These are phyloP conservation scores for barrel medic (Medicago truncatula) DNA, from an alignment of 306 rosid species.

Conservation along the genomic window MtrunA17r5.0-ANR NC_053045.1:15535501-15536000, in stretches of 20 bases:
- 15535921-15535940: conserved; percentile 63
- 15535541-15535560: background rate
- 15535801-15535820: background rate
- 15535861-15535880: no score
- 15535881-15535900: no score
- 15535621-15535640: conserved; percentile 67
- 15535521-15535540: background rate
- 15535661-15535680: conserved; percentile 47
- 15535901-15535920: background rate
- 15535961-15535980: conserved; percentile 91
- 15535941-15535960: conserved; percentile 78
- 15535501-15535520: background rate
- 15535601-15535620: conserved; percentile 55
- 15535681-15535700: background rate
- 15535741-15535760: background rate
- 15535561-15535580: conserved; percentile 73
- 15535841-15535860: background rate
- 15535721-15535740: conserved; percentile 79
- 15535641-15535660: conserved; percentile 73
- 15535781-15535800: background rate
- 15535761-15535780: background rate
- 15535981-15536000: conserved; percentile 78
- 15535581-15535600: conserved; percentile 66
- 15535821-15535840: background rate
- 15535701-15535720: conserved; percentile 80